phyloP scores from a whole-genome alignment of 768 basidiomycete genomes.

The Lactarius hengduanensis region DNA sequence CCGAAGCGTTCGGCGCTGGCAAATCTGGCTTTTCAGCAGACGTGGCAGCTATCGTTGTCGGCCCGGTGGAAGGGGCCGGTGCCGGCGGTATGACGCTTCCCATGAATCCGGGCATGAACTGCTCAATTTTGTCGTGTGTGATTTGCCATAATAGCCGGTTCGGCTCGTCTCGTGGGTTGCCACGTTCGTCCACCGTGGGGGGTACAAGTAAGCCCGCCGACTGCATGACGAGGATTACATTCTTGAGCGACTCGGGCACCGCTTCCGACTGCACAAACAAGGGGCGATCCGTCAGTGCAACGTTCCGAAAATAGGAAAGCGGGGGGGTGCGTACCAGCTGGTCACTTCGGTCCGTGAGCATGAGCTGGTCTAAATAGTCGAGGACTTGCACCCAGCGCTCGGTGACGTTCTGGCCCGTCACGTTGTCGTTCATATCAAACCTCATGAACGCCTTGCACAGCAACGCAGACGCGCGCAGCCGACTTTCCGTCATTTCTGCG shows the following conservation, averaged over 20 bases:
- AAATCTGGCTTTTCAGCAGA: conserved; percentile 1
- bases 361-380: conserved; percentile 84
- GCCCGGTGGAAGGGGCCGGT: conserved; percentile 23
- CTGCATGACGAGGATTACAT: conserved; percentile 94
- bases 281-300: conserved; percentile 5
- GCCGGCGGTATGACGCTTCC: conserved; percentile 60
- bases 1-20: not conserved
- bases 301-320: conserved; percentile 2
- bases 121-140: conserved; percentile 83
- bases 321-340: conserved; percentile 63
- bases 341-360: conserved; percentile 81
- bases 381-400: conserved; percentile 87
- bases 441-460: conserved; percentile 97
- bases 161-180: conserved; percentile 52
- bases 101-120: conserved; percentile 90
- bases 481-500: conserved; percentile 86
- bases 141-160: conserved; percentile 78
- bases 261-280: conserved; percentile 75
- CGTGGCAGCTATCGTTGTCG: not conserved
- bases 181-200: conserved; percentile 42
- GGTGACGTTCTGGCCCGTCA: conserved; percentile 58
- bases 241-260: conserved; percentile 94
- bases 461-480: conserved; percentile 82
- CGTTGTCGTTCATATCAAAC: conserved; percentile 70
- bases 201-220: conserved; percentile 82